A percentile compares a stretch with the other conserved stretches of the same genome.
phyloP scores from a whole-genome alignment of 2,329 filamentous ascomycete genomes.

The Colletotrichum simmondsii region DNA sequence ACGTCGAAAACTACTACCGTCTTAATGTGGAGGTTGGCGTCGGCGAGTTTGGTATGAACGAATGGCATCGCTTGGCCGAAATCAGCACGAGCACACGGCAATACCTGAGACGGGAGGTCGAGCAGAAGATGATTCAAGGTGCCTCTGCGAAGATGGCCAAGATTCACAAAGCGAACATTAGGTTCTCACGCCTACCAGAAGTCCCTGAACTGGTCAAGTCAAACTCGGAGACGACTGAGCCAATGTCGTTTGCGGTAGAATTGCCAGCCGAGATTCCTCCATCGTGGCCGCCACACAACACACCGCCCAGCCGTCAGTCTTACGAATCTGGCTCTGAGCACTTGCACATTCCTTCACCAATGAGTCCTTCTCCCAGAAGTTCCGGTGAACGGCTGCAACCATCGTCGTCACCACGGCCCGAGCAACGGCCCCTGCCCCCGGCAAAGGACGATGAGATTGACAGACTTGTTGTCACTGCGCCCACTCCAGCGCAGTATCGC shows the following conservation, averaged over 20 bases:
- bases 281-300: slow-evolving; percentile 46
- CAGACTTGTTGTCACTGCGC: slow-evolving; percentile 65
- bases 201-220: slow-evolving; percentile 57
- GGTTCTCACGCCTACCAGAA: slow-evolving; percentile 65
- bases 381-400: slow-evolving; percentile 58
- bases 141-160: slow-evolving; percentile 85
- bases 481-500: slow-evolving; percentile 68
- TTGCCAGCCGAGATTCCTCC: slow-evolving; percentile 66
- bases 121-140: slow-evolving; percentile 81
- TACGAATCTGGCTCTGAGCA: slow-evolving; percentile 67
- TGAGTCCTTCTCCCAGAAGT: slow-evolving; percentile 57
- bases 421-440: slow-evolving; percentile 43
- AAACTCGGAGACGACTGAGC: slow-evolving; percentile 53
- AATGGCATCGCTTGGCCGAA: slow-evolving; percentile 93
- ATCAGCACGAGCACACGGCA: slow-evolving; percentile 92
- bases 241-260: slow-evolving; percentile 66
- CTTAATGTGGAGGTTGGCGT: slow-evolving; percentile 98
- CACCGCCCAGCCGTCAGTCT: slow-evolving; percentile 59
- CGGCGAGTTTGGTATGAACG: slow-evolving; percentile 98
- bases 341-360: slow-evolving; percentile 51
- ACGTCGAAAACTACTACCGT: slow-evolving; percentile 90
- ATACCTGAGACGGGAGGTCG: slow-evolving; percentile 79
- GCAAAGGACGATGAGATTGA: slow-evolving; percentile 58
- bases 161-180: slow-evolving; percentile 80
- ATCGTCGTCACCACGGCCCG: slow-evolving; percentile 43